Percentiles rank a stretch among this genome's conserved stretches.
Conservation (phyloP, 2,329 filamentous ascomycete species). For the Pyricularia sp. region DNA sequence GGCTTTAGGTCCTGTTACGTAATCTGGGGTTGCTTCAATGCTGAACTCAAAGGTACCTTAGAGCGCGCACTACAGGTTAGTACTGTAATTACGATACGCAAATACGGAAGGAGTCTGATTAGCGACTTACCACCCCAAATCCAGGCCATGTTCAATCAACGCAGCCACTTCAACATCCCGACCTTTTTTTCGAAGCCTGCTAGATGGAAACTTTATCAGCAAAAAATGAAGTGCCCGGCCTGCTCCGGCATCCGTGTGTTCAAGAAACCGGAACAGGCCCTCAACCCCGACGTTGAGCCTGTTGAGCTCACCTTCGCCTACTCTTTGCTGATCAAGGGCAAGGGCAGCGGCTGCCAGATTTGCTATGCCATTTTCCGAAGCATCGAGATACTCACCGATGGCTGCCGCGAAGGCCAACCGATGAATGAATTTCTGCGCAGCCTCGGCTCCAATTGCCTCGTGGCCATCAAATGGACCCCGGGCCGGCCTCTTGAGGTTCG, state of each 20-base stretch:
- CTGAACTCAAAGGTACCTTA: no score
- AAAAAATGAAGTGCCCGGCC: not conserved
- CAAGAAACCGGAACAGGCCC: not conserved
- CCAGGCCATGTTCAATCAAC: not conserved
- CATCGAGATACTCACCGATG: constrained; percentile 4
- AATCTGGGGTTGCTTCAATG: not conserved
- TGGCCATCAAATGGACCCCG: not conserved
- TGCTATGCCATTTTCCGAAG: constrained; percentile 4
- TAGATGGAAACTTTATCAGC: not conserved
- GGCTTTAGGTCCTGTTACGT: not conserved
- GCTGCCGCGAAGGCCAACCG: not conserved
- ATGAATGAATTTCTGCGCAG: constrained; percentile 3
- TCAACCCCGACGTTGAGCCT: not conserved
- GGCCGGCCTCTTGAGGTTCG: not conserved
- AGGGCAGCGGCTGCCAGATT: constrained; percentile 4
- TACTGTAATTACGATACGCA: not conserved
- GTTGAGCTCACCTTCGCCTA: not conserved
- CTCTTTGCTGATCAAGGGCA: constrained; percentile 1
- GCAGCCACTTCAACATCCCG: not conserved
- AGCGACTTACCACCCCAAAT: not conserved
- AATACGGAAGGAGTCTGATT: not conserved
- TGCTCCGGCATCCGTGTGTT: not conserved
- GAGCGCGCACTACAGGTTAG: no score
- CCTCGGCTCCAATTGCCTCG: not conserved
- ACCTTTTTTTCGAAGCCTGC: not conserved